Conservation (phyloP, 257 asterid genomes). For the Solanum boliviense region DNA sequence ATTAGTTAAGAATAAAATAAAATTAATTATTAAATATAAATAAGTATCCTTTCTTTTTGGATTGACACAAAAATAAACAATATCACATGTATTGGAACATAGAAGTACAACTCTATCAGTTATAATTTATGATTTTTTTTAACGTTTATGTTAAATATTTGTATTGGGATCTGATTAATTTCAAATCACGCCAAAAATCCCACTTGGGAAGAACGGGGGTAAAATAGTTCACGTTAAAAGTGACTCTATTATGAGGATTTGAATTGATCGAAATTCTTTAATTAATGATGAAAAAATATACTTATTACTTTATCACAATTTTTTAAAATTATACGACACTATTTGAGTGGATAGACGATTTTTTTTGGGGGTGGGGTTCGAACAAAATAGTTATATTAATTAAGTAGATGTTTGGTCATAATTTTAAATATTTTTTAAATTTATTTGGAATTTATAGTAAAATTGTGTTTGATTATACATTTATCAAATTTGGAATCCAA, state of each 20-base stretch:
- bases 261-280: background rate
- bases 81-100: background rate
- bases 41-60: background rate
- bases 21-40: background rate
- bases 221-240: background rate
- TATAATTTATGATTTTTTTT: background rate
- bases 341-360: no score
- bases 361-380: no score
- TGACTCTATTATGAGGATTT: no score
- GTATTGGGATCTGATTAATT: background rate
- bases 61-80: background rate
- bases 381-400: no score
- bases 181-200: background rate
- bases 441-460: no score
- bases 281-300: no score
- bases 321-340: no score
- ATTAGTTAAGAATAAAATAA: background rate
- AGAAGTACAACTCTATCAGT: background rate
- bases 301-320: background rate
- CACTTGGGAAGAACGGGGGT: background rate
- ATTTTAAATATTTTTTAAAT: no score
- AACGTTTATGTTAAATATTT: background rate
- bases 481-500: no score
- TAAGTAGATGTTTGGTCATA: no score
- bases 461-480: no score